phyloP scores from a whole-genome alignment of 495 filamentous ascomycete species.

The Tuber indicum region DNA sequence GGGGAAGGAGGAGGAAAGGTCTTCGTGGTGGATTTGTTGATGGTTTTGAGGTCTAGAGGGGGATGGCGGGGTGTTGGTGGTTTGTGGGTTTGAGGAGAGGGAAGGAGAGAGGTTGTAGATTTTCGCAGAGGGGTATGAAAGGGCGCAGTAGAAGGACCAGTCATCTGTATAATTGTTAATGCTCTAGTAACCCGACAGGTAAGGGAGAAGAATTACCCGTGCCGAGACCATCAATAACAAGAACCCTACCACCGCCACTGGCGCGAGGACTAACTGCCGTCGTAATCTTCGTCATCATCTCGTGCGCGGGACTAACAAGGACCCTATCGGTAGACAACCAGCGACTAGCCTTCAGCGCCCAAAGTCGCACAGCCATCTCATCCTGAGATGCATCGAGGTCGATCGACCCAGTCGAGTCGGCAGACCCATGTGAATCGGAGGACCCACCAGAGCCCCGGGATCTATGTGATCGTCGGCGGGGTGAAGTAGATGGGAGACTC shows the following conservation, averaged over 20 bases:
- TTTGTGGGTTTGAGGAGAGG: constrained; percentile 42
- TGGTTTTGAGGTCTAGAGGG: constrained; percentile 71
- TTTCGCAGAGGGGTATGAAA: constrained; percentile 78
- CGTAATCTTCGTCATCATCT: constrained; percentile 55
- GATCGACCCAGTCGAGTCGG: constrained; percentile 25
- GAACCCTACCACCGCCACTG: constrained; percentile 55
- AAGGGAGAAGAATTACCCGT: constrained; percentile 40
- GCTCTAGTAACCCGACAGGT: constrained; percentile 10
- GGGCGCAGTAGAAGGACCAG: constrained; percentile 95
- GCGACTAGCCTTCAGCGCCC: constrained; percentile 64
- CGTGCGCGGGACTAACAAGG: constrained; percentile 85
- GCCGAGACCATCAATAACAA: constrained; percentile 87
- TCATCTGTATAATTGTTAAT: constrained; percentile 54
- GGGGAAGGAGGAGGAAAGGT: constrained; percentile 65
- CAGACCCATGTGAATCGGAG: constrained; percentile 27
- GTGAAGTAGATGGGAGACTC: constrained; percentile 45
- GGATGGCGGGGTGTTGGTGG: constrained; percentile 44
- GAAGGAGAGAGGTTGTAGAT: constrained; percentile 66
- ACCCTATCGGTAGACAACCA: constrained; percentile 96
- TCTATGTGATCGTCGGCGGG: constrained; percentile 23
- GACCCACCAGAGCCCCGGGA: constrained; percentile 30
- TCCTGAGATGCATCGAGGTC: constrained; percentile 30
- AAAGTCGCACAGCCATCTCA: constrained; percentile 40
- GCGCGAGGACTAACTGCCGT: constrained; percentile 49
- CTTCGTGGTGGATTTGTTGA: constrained; percentile 69